Conservation (phyloP, 192 early-diverging fungal species). For the Kappamyces sp. region DNA sequence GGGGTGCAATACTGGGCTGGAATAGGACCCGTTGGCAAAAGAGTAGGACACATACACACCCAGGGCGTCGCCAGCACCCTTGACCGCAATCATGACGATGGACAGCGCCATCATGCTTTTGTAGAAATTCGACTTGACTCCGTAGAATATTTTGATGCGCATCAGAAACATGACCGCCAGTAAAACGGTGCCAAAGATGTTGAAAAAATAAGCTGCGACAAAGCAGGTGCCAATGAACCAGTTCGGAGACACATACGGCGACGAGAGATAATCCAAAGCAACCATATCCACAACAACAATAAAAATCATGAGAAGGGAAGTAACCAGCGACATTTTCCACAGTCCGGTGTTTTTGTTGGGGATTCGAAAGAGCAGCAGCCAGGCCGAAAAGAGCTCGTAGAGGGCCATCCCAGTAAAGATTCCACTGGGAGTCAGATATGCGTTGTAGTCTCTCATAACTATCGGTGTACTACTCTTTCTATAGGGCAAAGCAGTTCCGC, state of each 20-base stretch:
- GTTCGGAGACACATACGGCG: slow-evolving; percentile 8
- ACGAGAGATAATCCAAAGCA: slow-evolving; percentile 11
- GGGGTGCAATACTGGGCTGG: too few species aligned
- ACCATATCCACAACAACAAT: slow-evolving; percentile 2
- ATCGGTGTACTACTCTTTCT: too few species aligned
- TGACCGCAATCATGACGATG: too few species aligned
- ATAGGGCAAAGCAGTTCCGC: too few species aligned
- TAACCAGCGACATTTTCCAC: slow-evolving; percentile 1
- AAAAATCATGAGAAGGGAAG: not conserved
- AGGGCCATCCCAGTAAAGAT: slow-evolving; percentile 9
- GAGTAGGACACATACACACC: not conserved
- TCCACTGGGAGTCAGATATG: slow-evolving; percentile 5
- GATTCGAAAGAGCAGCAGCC: not conserved
- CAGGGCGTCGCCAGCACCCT: not conserved
- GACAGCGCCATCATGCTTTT: too few species aligned
- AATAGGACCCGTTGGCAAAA: not conserved
- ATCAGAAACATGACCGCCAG: slow-evolving; percentile 4
- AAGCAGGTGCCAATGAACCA: slow-evolving; percentile 4
- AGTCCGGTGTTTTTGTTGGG: not conserved
- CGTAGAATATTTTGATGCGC: slow-evolving; percentile 1
- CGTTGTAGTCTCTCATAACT: slow-evolving; percentile 1
- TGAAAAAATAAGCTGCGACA: slow-evolving; percentile 4
- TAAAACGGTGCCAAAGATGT: slow-evolving; percentile 7
- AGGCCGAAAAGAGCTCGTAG: not conserved
- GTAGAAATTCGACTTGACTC: not conserved